Base-by-base conservation (phyloP, 352 stramenopile genomes). In the Pythium dissotocum region DNA sequence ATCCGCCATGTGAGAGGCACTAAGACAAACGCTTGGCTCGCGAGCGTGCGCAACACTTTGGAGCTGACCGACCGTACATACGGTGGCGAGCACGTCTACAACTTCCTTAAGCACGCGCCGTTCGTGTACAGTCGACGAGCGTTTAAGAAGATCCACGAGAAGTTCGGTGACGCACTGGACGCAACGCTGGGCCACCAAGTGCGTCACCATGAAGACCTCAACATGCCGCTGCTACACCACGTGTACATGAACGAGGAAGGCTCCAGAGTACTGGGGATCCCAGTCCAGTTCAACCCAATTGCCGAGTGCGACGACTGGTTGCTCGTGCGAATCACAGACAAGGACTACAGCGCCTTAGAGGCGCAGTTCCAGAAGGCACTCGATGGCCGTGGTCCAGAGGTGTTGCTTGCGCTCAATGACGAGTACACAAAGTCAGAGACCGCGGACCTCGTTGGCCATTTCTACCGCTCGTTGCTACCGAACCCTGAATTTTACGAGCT, bases 181-280 rank as follows among this genome's bases (percentile, higher is more conserved):
- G 69, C 71, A 13, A 94, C 78, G 67, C 67, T 90, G 8, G 52
- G 63, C 7, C 80, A 91, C 59, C 83, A 91, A 69, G 63, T 92
- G 65, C 84, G 84, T 13, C 78, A 91, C 61, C 69, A 75, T 21
- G 61, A 90, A 48, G 85, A 95, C 63, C 72, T 95, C 26, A 95
- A 95, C 64, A 85, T 95, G 68, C 87, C 87, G 48, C 71, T 95
- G 52, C 62, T 95, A 61, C 85, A 95, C 54, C 85, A 93, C 67
- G 89, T 93, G 49, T 95, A 91, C 75, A 95, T 95, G 87, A 76
- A 86, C 67, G 85, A 93, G 56, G 83, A 95, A 74, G 85, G 87
- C 2, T 79, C 80, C 9, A 74, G 73, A 32, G 38, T 69, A 53
- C 74, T 93, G 2, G 70, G 73, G 14, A 80, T 95, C 33, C 87